phyloP scores from a whole-genome alignment of 139 green algal species.

The Deuterostichococcus epilithicus region DNA sequence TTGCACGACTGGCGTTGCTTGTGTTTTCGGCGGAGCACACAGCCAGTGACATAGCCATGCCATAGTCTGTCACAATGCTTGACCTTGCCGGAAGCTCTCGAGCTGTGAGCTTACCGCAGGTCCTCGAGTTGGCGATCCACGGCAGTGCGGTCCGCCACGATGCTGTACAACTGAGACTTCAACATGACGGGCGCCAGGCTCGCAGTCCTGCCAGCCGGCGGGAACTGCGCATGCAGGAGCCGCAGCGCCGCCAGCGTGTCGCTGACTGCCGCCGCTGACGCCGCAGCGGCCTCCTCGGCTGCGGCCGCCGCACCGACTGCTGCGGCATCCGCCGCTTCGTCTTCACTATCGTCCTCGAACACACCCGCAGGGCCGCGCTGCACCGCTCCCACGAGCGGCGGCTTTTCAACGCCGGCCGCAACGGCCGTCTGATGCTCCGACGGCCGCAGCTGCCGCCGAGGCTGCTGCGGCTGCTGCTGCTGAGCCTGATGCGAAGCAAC shows the following conservation, averaged over 20 bases:
- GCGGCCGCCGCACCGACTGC: not conserved
- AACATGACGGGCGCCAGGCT: conserved; percentile 9
- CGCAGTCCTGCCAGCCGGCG: too few species aligned
- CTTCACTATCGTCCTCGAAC: not conserved
- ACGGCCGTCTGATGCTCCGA: not conserved
- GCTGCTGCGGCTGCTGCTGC: not conserved
- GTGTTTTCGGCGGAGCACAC: not conserved
- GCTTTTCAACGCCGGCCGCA: not conserved
- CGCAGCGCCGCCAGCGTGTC: not conserved
- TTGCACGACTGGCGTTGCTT: not conserved
- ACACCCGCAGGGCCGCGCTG: not conserved
- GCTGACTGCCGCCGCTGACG: not conserved
- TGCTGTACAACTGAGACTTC: conserved; percentile 35
- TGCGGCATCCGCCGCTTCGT: not conserved
- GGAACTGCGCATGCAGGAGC: not conserved
- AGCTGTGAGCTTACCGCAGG: conserved; percentile 15
- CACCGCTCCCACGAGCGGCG: not conserved
- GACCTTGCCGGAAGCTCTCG: not conserved
- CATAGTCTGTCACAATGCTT: not conserved
- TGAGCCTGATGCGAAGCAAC: not conserved
- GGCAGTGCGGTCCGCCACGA: conserved; percentile 30
- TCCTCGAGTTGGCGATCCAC: conserved; percentile 39
- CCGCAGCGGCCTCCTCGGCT: too few species aligned
- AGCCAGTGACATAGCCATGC: not conserved
- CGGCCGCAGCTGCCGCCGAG: not conserved